These are phyloP conservation scores for Arabidopsis lyrata DNA, from an alignment of 441 rosid species.

Conservation along the genomic window DNA sequence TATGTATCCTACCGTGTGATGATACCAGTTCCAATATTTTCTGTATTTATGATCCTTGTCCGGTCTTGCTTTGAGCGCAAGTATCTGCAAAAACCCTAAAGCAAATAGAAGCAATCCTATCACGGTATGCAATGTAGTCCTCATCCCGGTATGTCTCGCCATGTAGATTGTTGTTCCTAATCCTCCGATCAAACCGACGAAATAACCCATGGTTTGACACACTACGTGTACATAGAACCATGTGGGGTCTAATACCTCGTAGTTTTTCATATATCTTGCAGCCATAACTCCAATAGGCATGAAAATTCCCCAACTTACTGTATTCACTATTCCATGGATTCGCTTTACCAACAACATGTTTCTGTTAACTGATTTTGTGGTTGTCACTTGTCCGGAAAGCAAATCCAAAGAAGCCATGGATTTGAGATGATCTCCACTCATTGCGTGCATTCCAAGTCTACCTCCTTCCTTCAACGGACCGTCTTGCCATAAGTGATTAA, in stretches of 20 bases:
- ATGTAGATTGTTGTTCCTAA: slow-evolving; percentile 55
- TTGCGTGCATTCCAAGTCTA: slow-evolving; percentile 41
- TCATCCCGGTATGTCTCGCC: slow-evolving; percentile 49
- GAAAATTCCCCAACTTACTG: slow-evolving; percentile 66
- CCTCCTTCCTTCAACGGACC: slow-evolving; percentile 31
- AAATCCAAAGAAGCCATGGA: slow-evolving; percentile 33
- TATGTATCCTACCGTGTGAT: slow-evolving; percentile 56
- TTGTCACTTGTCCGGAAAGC: slow-evolving; percentile 38
- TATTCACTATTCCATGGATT: slow-evolving; percentile 67
- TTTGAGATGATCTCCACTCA: slow-evolving; percentile 35
- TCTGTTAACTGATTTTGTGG: slow-evolving; percentile 7
- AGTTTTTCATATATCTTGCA: slow-evolving; percentile 62
- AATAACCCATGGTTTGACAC: slow-evolving; percentile 57
- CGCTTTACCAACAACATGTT: slow-evolving; percentile 34
- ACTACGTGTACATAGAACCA: slow-evolving; percentile 61
- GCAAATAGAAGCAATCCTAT: slow-evolving; percentile 56
- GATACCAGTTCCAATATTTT: slow-evolving; percentile 68
- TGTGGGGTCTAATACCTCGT: slow-evolving; percentile 52
- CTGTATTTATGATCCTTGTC: slow-evolving; percentile 65
- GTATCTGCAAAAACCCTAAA: slow-evolving; percentile 66
- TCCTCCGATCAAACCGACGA: slow-evolving; percentile 59
- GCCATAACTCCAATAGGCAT: slow-evolving; percentile 63
- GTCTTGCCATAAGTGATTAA: slow-evolving; percentile 38
- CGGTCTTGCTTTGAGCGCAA: slow-evolving; percentile 49
- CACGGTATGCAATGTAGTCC: slow-evolving; percentile 44